Evolutionary conservation across 345 rosid genomes (phyloP).

Genomic region (Erysimum cheiranthoides): DNA sequence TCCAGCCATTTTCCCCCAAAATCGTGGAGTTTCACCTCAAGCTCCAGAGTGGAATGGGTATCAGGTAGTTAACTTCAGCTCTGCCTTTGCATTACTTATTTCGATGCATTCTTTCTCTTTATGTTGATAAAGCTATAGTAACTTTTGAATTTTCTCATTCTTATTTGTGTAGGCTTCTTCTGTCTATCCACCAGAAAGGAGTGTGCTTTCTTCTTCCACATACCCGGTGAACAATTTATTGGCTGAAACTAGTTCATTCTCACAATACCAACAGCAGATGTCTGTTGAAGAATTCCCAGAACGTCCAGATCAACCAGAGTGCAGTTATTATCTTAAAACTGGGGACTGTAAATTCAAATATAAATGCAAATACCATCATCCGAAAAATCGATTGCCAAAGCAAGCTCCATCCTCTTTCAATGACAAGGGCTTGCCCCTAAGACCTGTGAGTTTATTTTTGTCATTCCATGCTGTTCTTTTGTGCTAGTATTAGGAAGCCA

Average conservation of each 20-base stretch:
- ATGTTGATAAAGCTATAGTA: constrained; percentile 25
- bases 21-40: constrained; percentile 66
- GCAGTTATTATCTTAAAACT: constrained; percentile 78
- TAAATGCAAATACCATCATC: constrained; percentile 96
- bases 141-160: constrained; percentile 19
- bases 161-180: constrained; percentile 68
- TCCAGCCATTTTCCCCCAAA: constrained; percentile 69
- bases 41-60: constrained; percentile 85
- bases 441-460: constrained; percentile 81
- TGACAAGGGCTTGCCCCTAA: constrained; percentile 93
- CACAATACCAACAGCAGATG: constrained; percentile 62
- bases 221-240: constrained; percentile 53
- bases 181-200: constrained; percentile 63
- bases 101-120: background rate
- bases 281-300: constrained; percentile 82
- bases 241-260: constrained; percentile 54
- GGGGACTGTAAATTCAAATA: constrained; percentile 95
- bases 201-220: constrained; percentile 58
- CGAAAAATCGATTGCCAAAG: constrained; percentile 62
- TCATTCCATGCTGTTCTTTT: background rate
- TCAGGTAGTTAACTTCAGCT: constrained; percentile 63
- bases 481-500: constrained; percentile 8
- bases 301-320: constrained; percentile 95
- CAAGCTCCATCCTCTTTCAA: constrained; percentile 65
- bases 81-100: constrained; percentile 15